phyloP scores from a whole-genome alignment of 331 rosid species.

The Rhamnella rubrinervis region DNA sequence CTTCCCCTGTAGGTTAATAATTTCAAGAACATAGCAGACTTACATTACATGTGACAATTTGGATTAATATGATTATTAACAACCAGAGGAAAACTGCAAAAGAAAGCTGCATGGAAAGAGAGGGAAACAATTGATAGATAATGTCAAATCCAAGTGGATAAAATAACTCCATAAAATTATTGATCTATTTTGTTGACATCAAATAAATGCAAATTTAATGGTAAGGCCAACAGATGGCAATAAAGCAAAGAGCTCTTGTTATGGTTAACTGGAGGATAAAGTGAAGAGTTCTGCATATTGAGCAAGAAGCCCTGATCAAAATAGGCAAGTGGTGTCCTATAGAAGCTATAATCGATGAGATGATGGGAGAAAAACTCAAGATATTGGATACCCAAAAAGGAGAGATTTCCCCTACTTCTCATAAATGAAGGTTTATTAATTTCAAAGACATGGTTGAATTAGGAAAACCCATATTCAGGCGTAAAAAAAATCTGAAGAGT shows the following conservation, averaged over 20 bases:
- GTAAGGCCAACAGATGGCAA: too few relatives aligned
- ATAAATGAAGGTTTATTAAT: not conserved
- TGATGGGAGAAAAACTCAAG: not conserved
- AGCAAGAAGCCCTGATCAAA: not conserved
- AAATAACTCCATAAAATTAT: not conserved
- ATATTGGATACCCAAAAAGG: not conserved
- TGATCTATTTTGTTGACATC: not conserved
- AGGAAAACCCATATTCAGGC: conserved; percentile 4
- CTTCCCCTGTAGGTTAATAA: conserved; percentile 61
- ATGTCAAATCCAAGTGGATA: not conserved
- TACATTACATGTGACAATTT: not conserved
- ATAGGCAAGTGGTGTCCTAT: not conserved
- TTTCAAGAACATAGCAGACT: conserved; percentile 10
- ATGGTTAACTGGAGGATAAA: too few relatives aligned
- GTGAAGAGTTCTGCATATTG: not conserved
- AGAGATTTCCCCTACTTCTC: not conserved
- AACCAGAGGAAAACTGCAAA: not conserved
- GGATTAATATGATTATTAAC: not conserved
- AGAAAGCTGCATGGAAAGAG: not conserved
- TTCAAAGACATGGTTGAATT: not conserved
- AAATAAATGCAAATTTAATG: not conserved
- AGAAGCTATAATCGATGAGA: not conserved
- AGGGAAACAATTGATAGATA: not conserved
- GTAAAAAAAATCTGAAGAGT: conserved; percentile 1
- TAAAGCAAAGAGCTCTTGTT: not conserved